Evolutionary conservation across 495 filamentous ascomycete genomes (phyloP).

Genomic region (Glarea lozoyensis): DNA sequence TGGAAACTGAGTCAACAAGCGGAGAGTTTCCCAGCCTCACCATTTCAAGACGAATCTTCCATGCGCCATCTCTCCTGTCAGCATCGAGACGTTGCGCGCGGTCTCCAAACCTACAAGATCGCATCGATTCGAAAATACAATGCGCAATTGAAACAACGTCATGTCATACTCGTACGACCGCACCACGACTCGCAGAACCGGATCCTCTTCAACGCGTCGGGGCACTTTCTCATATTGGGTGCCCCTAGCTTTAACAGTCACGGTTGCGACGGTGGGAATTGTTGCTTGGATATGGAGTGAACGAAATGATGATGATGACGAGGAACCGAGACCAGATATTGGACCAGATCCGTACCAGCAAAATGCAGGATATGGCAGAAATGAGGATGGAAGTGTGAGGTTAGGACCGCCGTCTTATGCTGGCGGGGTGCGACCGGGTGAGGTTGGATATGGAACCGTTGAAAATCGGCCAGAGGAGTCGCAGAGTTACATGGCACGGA

Average conservation of each 20-base stretch:
- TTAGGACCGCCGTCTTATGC: conserved; percentile 30
- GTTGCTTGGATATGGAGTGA: conserved; percentile 93
- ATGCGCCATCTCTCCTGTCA: background rate
- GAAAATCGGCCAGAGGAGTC: conserved; percentile 35
- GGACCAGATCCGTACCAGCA: conserved; percentile 8
- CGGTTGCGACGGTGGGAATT: conserved; percentile 72
- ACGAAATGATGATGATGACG: conserved; percentile 61
- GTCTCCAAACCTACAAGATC: conserved; percentile 2
- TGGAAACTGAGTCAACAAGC: conserved; percentile 20
- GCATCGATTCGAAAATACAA: conserved; percentile 5
- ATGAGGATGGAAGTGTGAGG: conserved; percentile 28
- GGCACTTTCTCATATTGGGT: conserved; percentile 76
- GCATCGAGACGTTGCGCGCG: background rate
- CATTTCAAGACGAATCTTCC: too few relatives aligned
- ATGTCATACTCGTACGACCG: conserved; percentile 74
- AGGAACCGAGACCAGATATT: conserved; percentile 40
- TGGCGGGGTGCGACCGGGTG: conserved; percentile 25
- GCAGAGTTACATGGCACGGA: conserved; percentile 59
- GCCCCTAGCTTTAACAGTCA: conserved; percentile 73
- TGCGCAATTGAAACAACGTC: conserved; percentile 19
- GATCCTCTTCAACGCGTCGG: conserved; percentile 52
- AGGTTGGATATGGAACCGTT: conserved; percentile 26
- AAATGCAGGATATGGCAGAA: conserved; percentile 42
- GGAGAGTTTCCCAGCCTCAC: conserved; percentile 18
- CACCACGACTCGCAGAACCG: conserved; percentile 30